Evolutionary conservation across 257 asterid species (phyloP), one percentile per base, ranked within the genome.

Genomic region (Osmanthus fragrans): DNA sequence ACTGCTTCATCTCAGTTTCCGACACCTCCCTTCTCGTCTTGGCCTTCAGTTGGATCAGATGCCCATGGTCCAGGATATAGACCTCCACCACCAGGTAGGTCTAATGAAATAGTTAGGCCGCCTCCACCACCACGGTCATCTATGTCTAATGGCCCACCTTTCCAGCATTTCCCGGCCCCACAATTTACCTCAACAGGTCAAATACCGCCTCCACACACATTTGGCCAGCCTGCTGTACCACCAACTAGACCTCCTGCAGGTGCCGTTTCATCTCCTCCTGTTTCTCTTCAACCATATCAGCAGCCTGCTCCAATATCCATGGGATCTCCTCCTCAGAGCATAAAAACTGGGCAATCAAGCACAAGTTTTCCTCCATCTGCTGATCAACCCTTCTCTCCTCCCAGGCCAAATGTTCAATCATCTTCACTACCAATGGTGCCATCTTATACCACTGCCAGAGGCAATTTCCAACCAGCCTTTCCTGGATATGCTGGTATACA

Each of bases 401-500:
- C 92, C 21, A 76, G 87, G 82, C 86, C 91, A 76, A 85, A 80
- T 84, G 49, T 87, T 51, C 98, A 88, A 85, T 87, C 93, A 79
- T 85, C 96, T 78, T 82, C 92, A 70, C 91, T 90, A 47, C 87
- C 89, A 64, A 73, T 83, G 77, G 83, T 86, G 67, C 80, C 93
- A 68, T 64, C 90, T 73, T 89, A 87, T 85, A 83, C 86, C 74
- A 72, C 87, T 80, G 76, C 84, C 68, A 77, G 94, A 76, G 94
- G 91, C 74, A 73, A 85, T 42, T 80, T 81, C 78, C 93, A 83
- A 78, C 83, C 94, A 66, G 80, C 90, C 71, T 87, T 92, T 86
- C 90, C 92, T 30, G 98, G 92, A 30, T 90, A 92, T 82, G 83
- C 91, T 42, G 85, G 85, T 80, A 77, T 82, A 47, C 97, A 82